These are phyloP conservation scores for Stentor coeruleus DNA, from an alignment of 73 alveolate species.

Conservation along the genomic window DNA sequence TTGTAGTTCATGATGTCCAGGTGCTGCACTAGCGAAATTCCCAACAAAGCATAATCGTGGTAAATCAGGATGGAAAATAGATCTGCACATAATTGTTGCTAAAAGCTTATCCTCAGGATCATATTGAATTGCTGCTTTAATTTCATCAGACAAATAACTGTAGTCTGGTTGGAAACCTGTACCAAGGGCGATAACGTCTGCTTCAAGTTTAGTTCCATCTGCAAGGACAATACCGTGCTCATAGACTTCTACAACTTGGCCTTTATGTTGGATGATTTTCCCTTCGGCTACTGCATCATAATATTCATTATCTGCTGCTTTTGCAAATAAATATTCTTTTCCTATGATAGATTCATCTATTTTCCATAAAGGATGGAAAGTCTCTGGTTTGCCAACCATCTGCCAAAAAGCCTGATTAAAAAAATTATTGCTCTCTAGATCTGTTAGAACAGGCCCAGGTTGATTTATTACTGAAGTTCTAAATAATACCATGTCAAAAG, in stretches of 20 bases:
- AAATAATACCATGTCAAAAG: neutral
- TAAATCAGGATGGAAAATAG: neutral
- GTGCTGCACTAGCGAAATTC: neutral
- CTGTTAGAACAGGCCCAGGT: neutral
- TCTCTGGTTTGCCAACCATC: neutral
- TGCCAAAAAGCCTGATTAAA: neutral
- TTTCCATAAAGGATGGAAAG: neutral
- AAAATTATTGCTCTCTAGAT: neutral
- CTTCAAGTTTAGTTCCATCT: slow-evolving; percentile 1
- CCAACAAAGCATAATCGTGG: slow-evolving; percentile 22
- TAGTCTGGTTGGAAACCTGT: neutral
- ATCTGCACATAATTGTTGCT: neutral
- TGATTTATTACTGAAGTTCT: neutral
- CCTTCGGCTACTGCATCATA: neutral
- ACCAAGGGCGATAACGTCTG: neutral
- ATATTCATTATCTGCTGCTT: neutral
- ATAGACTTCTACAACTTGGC: neutral
- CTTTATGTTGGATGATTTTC: neutral
- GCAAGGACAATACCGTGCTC: neutral
- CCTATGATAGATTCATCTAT: neutral
- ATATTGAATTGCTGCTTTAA: neutral
- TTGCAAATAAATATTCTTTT: neutral
- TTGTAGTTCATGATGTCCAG: neutral
- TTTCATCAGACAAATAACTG: neutral
- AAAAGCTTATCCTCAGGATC: neutral